Evolutionary conservation across 805 yeast genomes (phyloP), one percentile per base, ranked within the genome.

Genomic region (Metschnikowia vanudenii): DNA sequence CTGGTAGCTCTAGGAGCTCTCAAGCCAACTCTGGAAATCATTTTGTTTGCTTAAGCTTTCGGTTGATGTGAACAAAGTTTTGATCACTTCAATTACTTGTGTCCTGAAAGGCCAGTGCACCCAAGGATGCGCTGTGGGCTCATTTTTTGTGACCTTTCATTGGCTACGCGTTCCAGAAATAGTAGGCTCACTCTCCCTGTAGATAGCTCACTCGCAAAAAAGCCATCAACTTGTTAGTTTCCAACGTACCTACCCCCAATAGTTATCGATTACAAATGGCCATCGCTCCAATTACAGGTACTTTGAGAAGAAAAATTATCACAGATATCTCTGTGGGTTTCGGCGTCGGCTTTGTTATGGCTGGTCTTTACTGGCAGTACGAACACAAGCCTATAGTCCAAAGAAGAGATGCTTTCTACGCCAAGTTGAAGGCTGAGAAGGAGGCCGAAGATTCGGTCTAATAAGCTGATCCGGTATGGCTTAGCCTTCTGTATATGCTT

Each of bases 201-300:
- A 45, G 41, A 45, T 36, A 39, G 33, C n/a, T 33, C 17, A 18
- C 29, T 30, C 43, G 31, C 36, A 32, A 37, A 22, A 38, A 30
- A 37, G 19, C 32, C 40, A 37, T 26, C 31, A 24, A 37, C 32
- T 37, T 5, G 19, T 16, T 8, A 30, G 28, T 39, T 16, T 26
- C 14, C 19, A 39, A 17, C 33, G n/a, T 39, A 41, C 39, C 3
- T 7, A 46, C 54, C 38, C 46, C 43, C 38, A 65, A 47, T 46
- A 26, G 13, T 26, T 14, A 37, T 16, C 32, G 30, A 9, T 12
- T 18, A 33, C 22, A 32, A 39, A 85, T 83, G 85, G 85, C 90
- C 68, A 77, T 88, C 64, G 87, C 92, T 64, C 94, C 95, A 61
- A 88, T 91, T 62, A 80, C 84, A 45, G 97, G 97, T 57, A 74